Evolutionary conservation across 352 stramenopile genomes (phyloP).

Genomic region (Phytophthora aleatoria): DNA sequence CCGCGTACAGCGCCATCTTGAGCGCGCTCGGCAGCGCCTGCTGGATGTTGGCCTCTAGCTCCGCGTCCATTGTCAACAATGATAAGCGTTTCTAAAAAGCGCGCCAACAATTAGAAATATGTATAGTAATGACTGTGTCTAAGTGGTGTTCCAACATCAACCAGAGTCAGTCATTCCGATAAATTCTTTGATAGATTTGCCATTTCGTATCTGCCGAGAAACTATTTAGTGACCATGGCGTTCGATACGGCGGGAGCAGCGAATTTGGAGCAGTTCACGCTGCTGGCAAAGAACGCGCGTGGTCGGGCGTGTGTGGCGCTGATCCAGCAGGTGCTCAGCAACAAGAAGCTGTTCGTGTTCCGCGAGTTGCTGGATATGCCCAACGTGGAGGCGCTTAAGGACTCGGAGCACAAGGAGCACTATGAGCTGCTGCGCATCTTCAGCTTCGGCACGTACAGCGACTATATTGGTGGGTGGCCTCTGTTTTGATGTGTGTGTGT

Average conservation of each 20-base stretch:
- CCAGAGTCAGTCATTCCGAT: background rate
- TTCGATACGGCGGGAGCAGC: constrained; percentile 70
- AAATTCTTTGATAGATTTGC: constrained; percentile 7
- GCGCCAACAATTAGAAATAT: constrained; percentile 21
- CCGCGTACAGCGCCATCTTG: constrained; percentile 78
- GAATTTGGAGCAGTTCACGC: constrained; percentile 92
- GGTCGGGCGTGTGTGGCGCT: constrained; percentile 90
- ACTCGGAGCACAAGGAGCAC: constrained; percentile 78
- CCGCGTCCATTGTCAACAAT: constrained; percentile 45
- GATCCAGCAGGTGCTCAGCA: constrained; percentile 92
- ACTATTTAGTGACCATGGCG: constrained; percentile 39
- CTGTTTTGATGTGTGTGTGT: background rate
- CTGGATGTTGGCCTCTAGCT: constrained; percentile 64
- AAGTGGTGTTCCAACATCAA: constrained; percentile 3
- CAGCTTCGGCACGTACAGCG: constrained; percentile 86
- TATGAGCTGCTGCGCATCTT: constrained; percentile 90
- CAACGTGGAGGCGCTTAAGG: constrained; percentile 85
- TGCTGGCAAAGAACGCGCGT: constrained; percentile 91
- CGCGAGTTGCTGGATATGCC: constrained; percentile 92
- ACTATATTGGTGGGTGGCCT: constrained; percentile 74
- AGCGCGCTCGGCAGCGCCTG: constrained; percentile 66
- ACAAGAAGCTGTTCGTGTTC: constrained; percentile 94
- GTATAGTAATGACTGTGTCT: constrained; percentile 1
- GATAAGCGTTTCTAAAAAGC: constrained; percentile 18
- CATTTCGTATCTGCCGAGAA: constrained; percentile 11